phyloP scores from a whole-genome alignment of 2,329 filamentous ascomycete species.

The Pseudogymnoascus sp. region DNA sequence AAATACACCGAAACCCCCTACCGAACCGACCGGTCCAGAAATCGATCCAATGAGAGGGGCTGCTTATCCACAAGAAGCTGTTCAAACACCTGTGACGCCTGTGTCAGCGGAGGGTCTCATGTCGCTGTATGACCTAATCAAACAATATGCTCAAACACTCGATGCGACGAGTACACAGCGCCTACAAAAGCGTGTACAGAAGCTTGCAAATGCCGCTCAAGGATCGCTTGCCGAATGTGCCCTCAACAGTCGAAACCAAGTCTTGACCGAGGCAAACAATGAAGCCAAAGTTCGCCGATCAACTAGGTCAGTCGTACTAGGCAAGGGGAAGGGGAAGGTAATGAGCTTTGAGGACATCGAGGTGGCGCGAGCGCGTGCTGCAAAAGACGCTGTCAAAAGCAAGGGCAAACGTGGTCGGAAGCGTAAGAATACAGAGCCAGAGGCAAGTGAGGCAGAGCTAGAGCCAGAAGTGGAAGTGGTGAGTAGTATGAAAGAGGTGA shows the following conservation, averaged over 20 bases:
- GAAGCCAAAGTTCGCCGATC: constrained; percentile 18
- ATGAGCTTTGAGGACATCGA: constrained; percentile 30
- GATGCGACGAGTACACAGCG: too few species aligned
- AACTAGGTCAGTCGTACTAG: constrained; percentile 14
- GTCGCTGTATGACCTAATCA: neutral
- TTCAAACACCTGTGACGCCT: neutral
- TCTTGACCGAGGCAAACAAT: constrained; percentile 16
- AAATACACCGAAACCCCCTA: too few species aligned
- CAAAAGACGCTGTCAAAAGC: constrained; percentile 14
- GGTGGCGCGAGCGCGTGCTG: constrained; percentile 17
- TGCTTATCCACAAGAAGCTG: too few species aligned
- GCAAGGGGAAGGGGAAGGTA: constrained; percentile 20
- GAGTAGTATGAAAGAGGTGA: too few species aligned
- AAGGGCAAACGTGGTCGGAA: constrained; percentile 17
- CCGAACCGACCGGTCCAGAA: too few species aligned
- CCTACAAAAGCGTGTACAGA: neutral
- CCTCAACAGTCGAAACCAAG: neutral
- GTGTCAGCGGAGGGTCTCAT: neutral
- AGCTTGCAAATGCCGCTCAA: neutral
- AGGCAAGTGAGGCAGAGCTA: constrained; percentile 7
- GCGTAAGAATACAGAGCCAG: constrained; percentile 16
- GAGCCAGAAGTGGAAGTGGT: too few species aligned
- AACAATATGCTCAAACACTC: too few species aligned
- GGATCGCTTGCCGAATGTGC: neutral
- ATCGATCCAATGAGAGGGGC: too few species aligned